These are phyloP conservation scores for Ilyonectria robusta DNA, from an alignment of 2,329 filamentous ascomycete species.

Conservation along the genomic window DNA sequence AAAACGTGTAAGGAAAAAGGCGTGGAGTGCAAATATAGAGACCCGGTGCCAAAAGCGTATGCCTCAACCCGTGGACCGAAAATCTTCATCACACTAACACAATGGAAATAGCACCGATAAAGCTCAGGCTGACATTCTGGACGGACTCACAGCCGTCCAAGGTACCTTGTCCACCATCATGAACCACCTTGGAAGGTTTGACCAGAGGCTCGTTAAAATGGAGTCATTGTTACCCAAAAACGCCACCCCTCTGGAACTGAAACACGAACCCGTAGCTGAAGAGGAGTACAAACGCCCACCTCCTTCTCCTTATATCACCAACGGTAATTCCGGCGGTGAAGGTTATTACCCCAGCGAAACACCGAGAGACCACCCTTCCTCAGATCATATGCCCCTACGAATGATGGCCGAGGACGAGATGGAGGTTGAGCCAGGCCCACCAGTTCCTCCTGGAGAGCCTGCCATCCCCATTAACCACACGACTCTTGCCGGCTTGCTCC, in stretches of 20 bases:
- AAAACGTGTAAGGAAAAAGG: conserved; percentile 92
- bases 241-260: conserved; percentile 36
- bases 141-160: conserved; percentile 63
- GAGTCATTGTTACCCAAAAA: conserved; percentile 49
- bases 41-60: conserved; percentile 92
- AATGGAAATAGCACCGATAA: conserved; percentile 67
- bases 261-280: conserved; percentile 49
- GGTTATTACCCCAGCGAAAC: conserved; percentile 41
- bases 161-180: conserved; percentile 54
- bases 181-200: conserved; percentile 56
- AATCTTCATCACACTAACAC: conserved; percentile 26
- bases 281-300: conserved; percentile 48
- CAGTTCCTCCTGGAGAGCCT: conserved; percentile 71
- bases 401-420: conserved; percentile 62
- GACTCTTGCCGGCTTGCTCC: conserved; percentile 86
- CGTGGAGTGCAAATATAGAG: conserved; percentile 88
- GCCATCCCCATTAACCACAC: conserved; percentile 89
- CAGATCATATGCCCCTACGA: conserved; percentile 45
- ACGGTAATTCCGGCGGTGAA: conserved; percentile 39
- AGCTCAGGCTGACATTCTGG: conserved; percentile 71
- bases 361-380: conserved; percentile 47
- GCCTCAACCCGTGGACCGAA: conserved; percentile 49
- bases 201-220: conserved; percentile 54
- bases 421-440: conserved; percentile 66
- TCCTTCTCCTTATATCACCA: conserved; percentile 40